Evolutionary conservation across 352 stramenopile species (phyloP), one percentile per base, ranked within the genome.

Genomic region (Phytophthora pluvialis): DNA sequence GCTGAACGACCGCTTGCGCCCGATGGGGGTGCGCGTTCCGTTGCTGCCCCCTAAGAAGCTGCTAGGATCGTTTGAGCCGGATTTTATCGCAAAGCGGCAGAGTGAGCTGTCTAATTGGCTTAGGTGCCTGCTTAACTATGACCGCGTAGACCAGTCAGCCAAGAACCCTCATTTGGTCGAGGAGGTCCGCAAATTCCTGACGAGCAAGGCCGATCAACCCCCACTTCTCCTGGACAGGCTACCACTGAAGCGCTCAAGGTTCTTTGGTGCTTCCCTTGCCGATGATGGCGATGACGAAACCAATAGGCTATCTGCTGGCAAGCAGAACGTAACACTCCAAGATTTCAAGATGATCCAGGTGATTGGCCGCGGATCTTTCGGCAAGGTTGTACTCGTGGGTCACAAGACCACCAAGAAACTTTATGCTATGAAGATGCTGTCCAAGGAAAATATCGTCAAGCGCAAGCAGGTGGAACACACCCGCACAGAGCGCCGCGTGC

Each of bases 381-480:
- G 93, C 25, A 98, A 98, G 74, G 94, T 94, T 3, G 80, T 95
- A 29, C 78, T 94, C 1, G 89, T 97, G 5, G 75, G 82, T 1
- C 90, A 96, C 66, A 92, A 90, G 38, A 78, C 88, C n/a, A 95
- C 77, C 0, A 93, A 93, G 52, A 93, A 89, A 28, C 65, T 97
- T 39, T 97, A 90, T 51, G 93, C 93, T 3, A 97, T 98, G 85
- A 98, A 98, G 68, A 95, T 96, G 21, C 58, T 98, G 60, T 89
- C 89, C 7, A 98, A 98, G 64, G 81, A 90, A 33, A 88, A 91
- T 52, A 88, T 98, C 13, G 78, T 98, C 8, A 94, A 97, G 70
- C 76, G 86, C 39, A 95, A 96, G 50, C 90, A 97, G 48, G 90
- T 95, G 18, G 88, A 97, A 65, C 88, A 97, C 56, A 96, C 89